Percentiles rank a stretch among this genome's conserved stretches.
Conservation (phyloP, 495 filamentous ascomycete species). For the Thermochaetoides thermophila region DNA sequence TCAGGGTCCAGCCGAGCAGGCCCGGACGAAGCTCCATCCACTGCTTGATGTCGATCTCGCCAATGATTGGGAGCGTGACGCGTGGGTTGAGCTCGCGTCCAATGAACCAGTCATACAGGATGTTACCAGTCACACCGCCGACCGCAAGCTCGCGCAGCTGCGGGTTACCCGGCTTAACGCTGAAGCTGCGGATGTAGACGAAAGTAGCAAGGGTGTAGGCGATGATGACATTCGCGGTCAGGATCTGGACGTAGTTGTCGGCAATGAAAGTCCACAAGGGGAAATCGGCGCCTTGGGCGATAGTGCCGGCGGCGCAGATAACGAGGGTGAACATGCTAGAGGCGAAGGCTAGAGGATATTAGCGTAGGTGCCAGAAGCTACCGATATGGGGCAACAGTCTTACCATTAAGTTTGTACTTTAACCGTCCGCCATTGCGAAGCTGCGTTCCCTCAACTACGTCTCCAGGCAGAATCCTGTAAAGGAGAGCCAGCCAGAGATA, state of each 20-base stretch:
- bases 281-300: conserved; percentile 65
- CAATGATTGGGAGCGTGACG: conserved; percentile 58
- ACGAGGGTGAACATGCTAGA: conserved; percentile 57
- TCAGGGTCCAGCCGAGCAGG: conserved; percentile 74
- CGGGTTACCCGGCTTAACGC: conserved; percentile 53
- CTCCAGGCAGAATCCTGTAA: conserved; percentile 64
- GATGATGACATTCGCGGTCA: conserved; percentile 72
- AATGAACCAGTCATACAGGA: conserved; percentile 93
- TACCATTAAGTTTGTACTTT: conserved; percentile 86
- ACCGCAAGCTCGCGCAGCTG: conserved; percentile 63
- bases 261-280: conserved; percentile 83
- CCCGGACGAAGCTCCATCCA: conserved; percentile 87
- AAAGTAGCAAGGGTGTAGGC: conserved; percentile 51
- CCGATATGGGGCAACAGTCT: conserved; percentile 7
- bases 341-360: conserved; percentile 46
- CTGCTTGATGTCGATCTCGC: conserved; percentile 78
- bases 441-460: conserved; percentile 52
- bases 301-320: conserved; percentile 55
- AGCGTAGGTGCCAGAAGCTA: not conserved
- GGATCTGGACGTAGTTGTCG: conserved; percentile 74
- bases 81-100: conserved; percentile 94
- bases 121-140: conserved; percentile 71
- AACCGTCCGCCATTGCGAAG: conserved; percentile 57
- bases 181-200: conserved; percentile 69
- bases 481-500: conserved; percentile 63